These are phyloP conservation scores for Xanthoparmelia taractica DNA, from an alignment of 495 filamentous ascomycete genomes.

Conservation along the genomic window DNA sequence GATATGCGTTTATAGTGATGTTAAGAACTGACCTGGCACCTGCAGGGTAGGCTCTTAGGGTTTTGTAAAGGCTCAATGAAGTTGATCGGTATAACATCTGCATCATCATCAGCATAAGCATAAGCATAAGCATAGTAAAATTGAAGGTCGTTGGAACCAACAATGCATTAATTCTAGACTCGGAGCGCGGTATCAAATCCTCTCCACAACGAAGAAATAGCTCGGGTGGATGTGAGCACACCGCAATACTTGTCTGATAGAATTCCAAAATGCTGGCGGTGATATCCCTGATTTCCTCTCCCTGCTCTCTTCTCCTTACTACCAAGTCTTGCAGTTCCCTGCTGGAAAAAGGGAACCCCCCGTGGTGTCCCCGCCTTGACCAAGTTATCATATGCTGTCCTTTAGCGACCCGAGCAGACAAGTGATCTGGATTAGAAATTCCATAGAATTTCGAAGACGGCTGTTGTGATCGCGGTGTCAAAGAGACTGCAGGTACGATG, in stretches of 20 bases:
- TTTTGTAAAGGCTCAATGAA: too few species aligned
- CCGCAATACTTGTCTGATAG: not conserved
- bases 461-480: not conserved
- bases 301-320: not conserved
- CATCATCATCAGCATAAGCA: too few species aligned
- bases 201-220: not conserved
- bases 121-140: too few species aligned
- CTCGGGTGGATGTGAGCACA: not conserved
- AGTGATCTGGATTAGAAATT: not conserved
- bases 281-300: not conserved
- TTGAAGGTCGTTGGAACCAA: not conserved
- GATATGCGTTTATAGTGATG: too few species aligned
- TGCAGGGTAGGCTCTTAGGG: too few species aligned
- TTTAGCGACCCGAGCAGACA: not conserved
- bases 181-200: not conserved
- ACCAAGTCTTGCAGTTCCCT: not conserved
- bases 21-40: too few species aligned
- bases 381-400: not conserved
- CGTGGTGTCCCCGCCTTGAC: not conserved
- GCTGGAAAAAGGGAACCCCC: not conserved
- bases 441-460: not conserved
- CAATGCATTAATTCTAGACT: not conserved
- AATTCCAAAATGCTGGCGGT: not conserved
- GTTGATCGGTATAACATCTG: too few species aligned
- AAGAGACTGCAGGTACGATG: not conserved